Percentiles rank a stretch among this genome's conserved stretches.
These are phyloP conservation scores for Epicoccum sorghinum DNA, from an alignment of 2,329 filamentous ascomycete genomes.

Conservation along the genomic window DNA sequence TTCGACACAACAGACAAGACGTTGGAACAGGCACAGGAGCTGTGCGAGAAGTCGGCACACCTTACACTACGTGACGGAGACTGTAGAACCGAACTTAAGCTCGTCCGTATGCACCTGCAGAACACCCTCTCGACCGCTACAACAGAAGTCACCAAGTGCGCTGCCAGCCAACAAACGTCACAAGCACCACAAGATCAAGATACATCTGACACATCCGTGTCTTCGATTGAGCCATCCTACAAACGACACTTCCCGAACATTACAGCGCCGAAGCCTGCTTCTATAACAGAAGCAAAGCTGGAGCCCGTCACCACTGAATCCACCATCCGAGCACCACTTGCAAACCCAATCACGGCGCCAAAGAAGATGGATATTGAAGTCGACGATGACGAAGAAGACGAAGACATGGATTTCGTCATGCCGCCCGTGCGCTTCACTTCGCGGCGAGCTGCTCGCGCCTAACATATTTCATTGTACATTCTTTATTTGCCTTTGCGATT, in stretches of 20 bases:
- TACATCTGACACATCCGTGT: slow-evolving; percentile 25
- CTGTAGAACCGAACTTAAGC: slow-evolving; percentile 76
- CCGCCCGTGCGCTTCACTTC: slow-evolving; percentile 46
- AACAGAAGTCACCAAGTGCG: slow-evolving; percentile 40
- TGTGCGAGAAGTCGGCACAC: slow-evolving; percentile 86
- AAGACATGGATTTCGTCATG: slow-evolving; percentile 43
- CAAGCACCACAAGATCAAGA: slow-evolving; percentile 21
- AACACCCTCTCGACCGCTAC: slow-evolving; percentile 67
- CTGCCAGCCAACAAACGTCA: slow-evolving; percentile 23
- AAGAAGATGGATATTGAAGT: slow-evolving; percentile 45
- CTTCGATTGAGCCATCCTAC: slow-evolving; percentile 22
- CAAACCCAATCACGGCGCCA: slow-evolving; percentile 11
- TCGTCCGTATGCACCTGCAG: slow-evolving; percentile 69
- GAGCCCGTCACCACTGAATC: slow-evolving; percentile 8
- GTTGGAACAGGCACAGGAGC: slow-evolving; percentile 77
- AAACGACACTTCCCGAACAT: slow-evolving; percentile 24
- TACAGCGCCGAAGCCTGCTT: slow-evolving; percentile 9
- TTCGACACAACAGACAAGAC: slow-evolving; percentile 75
- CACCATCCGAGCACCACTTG: slow-evolving; percentile 6
- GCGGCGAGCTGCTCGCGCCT: slow-evolving; percentile 27
- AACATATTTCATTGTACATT: background rate
- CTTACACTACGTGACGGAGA: slow-evolving; percentile 88
- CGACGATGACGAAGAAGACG: slow-evolving; percentile 41
- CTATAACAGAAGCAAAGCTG: slow-evolving; percentile 12
- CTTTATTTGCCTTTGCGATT: slow-evolving; percentile 32